Evolutionary conservation across 208 protist species (phyloP).

Genomic region (Naegleria lovaniensis): DNA sequence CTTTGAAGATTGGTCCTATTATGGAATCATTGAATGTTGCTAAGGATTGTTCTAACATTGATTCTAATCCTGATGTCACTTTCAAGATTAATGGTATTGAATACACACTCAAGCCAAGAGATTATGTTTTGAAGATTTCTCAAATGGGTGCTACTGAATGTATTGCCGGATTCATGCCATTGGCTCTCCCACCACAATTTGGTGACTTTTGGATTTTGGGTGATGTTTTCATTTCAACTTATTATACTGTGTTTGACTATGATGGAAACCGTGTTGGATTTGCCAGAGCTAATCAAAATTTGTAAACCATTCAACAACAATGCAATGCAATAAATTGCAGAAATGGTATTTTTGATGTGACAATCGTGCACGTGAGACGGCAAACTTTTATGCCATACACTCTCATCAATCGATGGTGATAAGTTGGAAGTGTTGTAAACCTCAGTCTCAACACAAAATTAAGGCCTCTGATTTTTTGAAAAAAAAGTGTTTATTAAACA

Average conservation of each 20-base stretch:
- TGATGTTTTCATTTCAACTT: slow-evolving; percentile 73
- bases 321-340: too few relatives aligned
- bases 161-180: slow-evolving; percentile 59
- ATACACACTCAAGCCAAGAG: slow-evolving; percentile 57
- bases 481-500: too few relatives aligned
- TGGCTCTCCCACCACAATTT: slow-evolving; percentile 50
- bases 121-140: slow-evolving; percentile 75
- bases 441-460: too few relatives aligned
- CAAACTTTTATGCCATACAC: too few relatives aligned
- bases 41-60: slow-evolving; percentile 47
- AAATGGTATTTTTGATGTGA: too few relatives aligned
- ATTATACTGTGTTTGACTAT: slow-evolving; percentile 64
- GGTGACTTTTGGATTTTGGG: slow-evolving; percentile 68
- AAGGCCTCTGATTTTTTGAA: too few relatives aligned
- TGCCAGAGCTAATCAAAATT: slow-evolving; percentile 39
- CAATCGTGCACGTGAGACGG: too few relatives aligned
- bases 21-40: slow-evolving; percentile 50
- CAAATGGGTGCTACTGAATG: slow-evolving; percentile 47
- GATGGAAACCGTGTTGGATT: slow-evolving; percentile 57
- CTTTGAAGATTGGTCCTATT: slow-evolving; percentile 39
- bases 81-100: slow-evolving; percentile 56
- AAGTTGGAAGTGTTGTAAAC: too few relatives aligned
- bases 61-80: slow-evolving; percentile 59
- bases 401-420: too few relatives aligned
- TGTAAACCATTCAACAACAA: neutral